Evolutionary conservation across 495 filamentous ascomycete genomes (phyloP).

Genomic region (Cercophora sp.): DNA sequence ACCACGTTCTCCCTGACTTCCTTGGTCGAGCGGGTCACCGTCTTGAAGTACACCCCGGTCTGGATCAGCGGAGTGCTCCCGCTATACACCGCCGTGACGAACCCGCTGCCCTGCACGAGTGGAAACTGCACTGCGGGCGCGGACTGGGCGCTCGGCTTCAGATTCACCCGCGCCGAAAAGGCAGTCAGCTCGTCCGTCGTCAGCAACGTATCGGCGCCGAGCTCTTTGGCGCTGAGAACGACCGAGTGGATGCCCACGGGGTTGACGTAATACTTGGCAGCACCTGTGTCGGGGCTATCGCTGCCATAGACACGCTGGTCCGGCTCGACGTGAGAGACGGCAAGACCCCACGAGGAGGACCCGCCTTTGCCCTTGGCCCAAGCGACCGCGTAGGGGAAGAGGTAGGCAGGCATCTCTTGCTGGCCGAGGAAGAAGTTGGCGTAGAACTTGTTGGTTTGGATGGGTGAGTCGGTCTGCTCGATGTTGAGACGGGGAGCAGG

Average conservation of each 20-base stretch:
- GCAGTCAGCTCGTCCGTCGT: slow-evolving; percentile 59
- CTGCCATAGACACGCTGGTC: slow-evolving; percentile 61
- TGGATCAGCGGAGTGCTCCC: slow-evolving; percentile 66
- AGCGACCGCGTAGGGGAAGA: slow-evolving; percentile 77
- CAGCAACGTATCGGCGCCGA: slow-evolving; percentile 56
- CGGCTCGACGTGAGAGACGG: slow-evolving; percentile 66
- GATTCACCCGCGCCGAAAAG: slow-evolving; percentile 69
- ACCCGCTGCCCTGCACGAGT: slow-evolving; percentile 85
- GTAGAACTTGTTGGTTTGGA: slow-evolving; percentile 90
- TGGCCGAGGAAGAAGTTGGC: slow-evolving; percentile 78
- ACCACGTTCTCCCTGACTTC: slow-evolving; percentile 59
- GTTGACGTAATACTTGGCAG: slow-evolving; percentile 69
- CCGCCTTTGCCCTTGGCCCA: slow-evolving; percentile 71
- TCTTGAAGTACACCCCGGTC: slow-evolving; percentile 68
- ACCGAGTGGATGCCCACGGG: slow-evolving; percentile 80
- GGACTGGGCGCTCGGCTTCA: slow-evolving; percentile 52
- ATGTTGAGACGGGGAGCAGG: slow-evolving; percentile 39
- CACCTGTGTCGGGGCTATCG: slow-evolving; percentile 43
- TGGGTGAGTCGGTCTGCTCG: slow-evolving; percentile 43
- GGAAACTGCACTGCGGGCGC: slow-evolving; percentile 65
- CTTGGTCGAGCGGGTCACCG: slow-evolving; percentile 55
- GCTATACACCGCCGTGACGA: slow-evolving; percentile 75
- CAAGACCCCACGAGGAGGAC: slow-evolving; percentile 69
- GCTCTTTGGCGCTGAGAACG: slow-evolving; percentile 71
- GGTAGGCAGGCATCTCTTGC: slow-evolving; percentile 68